Conservation (phyloP, 2,329 filamentous ascomycete genomes). For the Beauveria rudraprayagi region DNA sequence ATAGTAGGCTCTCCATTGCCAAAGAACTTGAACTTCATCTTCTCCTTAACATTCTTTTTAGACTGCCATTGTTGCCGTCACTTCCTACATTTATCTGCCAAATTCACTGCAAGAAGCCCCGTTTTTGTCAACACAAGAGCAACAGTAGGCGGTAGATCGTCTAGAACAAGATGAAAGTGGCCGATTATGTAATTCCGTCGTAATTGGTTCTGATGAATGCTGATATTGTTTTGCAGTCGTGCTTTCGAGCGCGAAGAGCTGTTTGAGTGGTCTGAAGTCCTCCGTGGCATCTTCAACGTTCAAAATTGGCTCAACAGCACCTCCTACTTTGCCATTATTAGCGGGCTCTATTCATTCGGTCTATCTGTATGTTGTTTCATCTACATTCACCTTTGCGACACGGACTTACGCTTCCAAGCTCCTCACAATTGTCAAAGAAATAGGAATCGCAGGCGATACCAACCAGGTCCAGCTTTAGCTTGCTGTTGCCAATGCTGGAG, state of each 20-base stretch:
- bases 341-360: constrained; percentile 54
- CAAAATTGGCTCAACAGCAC: constrained; percentile 56
- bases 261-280: constrained; percentile 55
- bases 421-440: constrained; percentile 55
- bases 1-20: constrained; percentile 27
- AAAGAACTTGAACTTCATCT: not conserved
- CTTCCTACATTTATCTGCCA: constrained; percentile 47
- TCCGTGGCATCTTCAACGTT: constrained; percentile 49
- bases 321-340: constrained; percentile 52
- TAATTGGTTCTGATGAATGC: not conserved
- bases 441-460: constrained; percentile 43
- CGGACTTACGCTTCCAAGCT: constrained; percentile 30
- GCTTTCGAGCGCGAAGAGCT: constrained; percentile 32
- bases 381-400: not conserved
- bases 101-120: constrained; percentile 45
- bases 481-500: constrained; percentile 58
- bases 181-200: constrained; percentile 23
- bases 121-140: constrained; percentile 47
- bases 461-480: constrained; percentile 48
- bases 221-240: constrained; percentile 8
- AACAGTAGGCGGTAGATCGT: constrained; percentile 37
- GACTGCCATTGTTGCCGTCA: constrained; percentile 45
- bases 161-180: constrained; percentile 31
- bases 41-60: constrained; percentile 16
- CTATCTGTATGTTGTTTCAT: constrained; percentile 43